Conservation (phyloP, 1,284 basidiomycete species). For the Marasmius tenuissimus region DNA sequence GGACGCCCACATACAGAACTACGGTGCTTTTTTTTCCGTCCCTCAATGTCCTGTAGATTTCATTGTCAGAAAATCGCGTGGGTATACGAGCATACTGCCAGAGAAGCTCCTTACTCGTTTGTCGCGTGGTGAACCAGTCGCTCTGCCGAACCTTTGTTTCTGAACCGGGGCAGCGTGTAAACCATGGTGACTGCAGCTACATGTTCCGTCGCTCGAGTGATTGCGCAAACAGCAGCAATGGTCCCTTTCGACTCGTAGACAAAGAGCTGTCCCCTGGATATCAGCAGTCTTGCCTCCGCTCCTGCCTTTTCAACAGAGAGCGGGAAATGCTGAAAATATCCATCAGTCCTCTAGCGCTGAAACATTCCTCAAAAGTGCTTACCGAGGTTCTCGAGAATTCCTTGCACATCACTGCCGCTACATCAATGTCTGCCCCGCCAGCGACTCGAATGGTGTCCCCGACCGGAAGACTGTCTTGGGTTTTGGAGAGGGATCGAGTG, state of each 20-base stretch:
- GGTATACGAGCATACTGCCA: constrained; percentile 3
- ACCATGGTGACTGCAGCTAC: constrained; percentile 53
- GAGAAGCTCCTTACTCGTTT: constrained; percentile 28
- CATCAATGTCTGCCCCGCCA: constrained; percentile 30
- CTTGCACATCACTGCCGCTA: constrained; percentile 42
- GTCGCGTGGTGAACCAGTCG: constrained; percentile 45
- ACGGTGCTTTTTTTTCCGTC: constrained; percentile 38
- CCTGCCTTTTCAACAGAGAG: constrained; percentile 32
- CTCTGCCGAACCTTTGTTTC: constrained; percentile 46
- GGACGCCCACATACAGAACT: constrained; percentile 48
- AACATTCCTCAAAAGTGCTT: constrained; percentile 11
- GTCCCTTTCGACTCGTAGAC: constrained; percentile 42
- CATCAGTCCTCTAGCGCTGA: background rate
- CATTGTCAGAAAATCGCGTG: background rate
- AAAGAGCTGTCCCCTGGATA: constrained; percentile 42
- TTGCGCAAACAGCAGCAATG: constrained; percentile 47
- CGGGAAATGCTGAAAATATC: constrained; percentile 20
- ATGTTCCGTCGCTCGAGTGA: constrained; percentile 41
- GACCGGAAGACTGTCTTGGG: constrained; percentile 21
- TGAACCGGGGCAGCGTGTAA: constrained; percentile 42
- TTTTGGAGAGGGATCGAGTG: constrained; percentile 29
- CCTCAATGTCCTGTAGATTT: constrained; percentile 24
- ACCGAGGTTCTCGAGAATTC: constrained; percentile 49
- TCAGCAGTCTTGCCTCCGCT: constrained; percentile 42
- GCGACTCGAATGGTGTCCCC: constrained; percentile 34